Conservation (phyloP, 2,329 filamentous ascomycete genomes). For the Fusarium sp. region DNA sequence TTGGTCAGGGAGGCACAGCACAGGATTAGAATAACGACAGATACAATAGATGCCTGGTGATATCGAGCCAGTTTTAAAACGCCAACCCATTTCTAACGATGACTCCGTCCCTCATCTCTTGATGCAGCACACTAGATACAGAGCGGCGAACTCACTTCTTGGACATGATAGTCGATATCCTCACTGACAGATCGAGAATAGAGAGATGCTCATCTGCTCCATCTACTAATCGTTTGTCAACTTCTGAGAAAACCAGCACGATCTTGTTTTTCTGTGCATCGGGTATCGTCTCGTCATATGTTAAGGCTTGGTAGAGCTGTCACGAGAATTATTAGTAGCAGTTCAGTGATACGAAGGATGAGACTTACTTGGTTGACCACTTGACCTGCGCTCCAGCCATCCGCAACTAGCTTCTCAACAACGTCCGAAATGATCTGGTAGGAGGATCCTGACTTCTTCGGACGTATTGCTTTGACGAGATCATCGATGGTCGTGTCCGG, state of each 20-base stretch:
- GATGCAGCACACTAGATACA: conserved; percentile 2
- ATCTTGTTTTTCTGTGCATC: conserved; percentile 93
- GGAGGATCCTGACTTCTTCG: conserved; percentile 68
- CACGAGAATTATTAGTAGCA: conserved; percentile 3
- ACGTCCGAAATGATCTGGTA: conserved; percentile 82
- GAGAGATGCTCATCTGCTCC: conserved; percentile 95
- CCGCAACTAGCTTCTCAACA: conserved; percentile 90
- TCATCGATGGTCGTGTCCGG: conserved; percentile 77
- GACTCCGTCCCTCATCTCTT: conserved; percentile 38
- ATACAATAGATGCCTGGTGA: conserved; percentile 26
- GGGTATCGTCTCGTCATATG: conserved; percentile 84
- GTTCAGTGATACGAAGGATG: not conserved
- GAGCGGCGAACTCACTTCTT: conserved; percentile 47
- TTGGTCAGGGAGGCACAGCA: conserved; percentile 51
- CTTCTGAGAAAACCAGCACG: conserved; percentile 87
- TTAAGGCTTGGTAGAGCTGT: conserved; percentile 82
- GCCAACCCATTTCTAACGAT: conserved; percentile 36
- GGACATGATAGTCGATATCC: conserved; percentile 79
- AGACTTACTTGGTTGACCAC: conserved; percentile 77
- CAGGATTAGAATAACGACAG: conserved; percentile 23
- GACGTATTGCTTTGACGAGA: conserved; percentile 80
- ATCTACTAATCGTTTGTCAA: conserved; percentile 94
- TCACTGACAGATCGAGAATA: conserved; percentile 84
- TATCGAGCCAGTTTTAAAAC: conserved; percentile 40
- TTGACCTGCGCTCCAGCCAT: conserved; percentile 96